Conservation (phyloP, 805 yeast genomes). For the Hagleromyces aurorensis region DNA sequence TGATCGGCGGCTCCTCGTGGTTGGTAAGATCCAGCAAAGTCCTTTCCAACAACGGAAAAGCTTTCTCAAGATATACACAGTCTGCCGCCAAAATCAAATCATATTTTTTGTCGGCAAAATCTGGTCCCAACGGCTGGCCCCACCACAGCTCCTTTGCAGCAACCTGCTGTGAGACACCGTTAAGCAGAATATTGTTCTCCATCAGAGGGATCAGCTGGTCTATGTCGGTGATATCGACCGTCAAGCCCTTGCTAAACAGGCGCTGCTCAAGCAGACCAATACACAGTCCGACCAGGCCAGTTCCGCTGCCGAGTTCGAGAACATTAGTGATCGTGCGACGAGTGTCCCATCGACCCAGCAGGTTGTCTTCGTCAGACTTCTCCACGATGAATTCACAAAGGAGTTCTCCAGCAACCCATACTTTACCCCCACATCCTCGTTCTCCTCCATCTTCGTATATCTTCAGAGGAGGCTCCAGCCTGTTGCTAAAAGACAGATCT, state of each 20-base stretch:
- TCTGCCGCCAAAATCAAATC: slow-evolving; percentile 52
- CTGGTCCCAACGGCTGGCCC: slow-evolving; percentile 24
- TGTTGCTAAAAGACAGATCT: slow-evolving; percentile 35
- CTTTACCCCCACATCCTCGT: slow-evolving; percentile 55
- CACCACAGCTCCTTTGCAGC: slow-evolving; percentile 39
- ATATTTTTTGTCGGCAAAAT: slow-evolving; percentile 28
- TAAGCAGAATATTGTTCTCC: slow-evolving; percentile 38
- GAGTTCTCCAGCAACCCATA: slow-evolving; percentile 56
- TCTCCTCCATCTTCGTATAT: slow-evolving; percentile 52
- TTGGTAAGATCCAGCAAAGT: slow-evolving; percentile 39
- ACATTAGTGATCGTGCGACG: slow-evolving; percentile 24
- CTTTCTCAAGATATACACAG: slow-evolving; percentile 48
- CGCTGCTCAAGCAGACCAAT: slow-evolving; percentile 21
- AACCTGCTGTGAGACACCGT: slow-evolving; percentile 32
- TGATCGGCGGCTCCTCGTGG: slow-evolving; percentile 33
- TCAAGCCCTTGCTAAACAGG: slow-evolving; percentile 18
- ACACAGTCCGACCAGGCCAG: slow-evolving; percentile 46
- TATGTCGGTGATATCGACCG: slow-evolving; percentile 44
- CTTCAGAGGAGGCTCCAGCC: slow-evolving; percentile 31
- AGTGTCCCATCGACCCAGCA: slow-evolving; percentile 4
- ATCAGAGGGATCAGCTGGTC: slow-evolving; percentile 40
- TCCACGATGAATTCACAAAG: slow-evolving; percentile 39
- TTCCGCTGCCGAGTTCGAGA: slow-evolving; percentile 51
- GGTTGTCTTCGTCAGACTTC: slow-evolving; percentile 11
- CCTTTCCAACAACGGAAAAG: slow-evolving; percentile 43